Conservation (phyloP, 768 basidiomycete species). For the Lentinus brumalis region DNA sequence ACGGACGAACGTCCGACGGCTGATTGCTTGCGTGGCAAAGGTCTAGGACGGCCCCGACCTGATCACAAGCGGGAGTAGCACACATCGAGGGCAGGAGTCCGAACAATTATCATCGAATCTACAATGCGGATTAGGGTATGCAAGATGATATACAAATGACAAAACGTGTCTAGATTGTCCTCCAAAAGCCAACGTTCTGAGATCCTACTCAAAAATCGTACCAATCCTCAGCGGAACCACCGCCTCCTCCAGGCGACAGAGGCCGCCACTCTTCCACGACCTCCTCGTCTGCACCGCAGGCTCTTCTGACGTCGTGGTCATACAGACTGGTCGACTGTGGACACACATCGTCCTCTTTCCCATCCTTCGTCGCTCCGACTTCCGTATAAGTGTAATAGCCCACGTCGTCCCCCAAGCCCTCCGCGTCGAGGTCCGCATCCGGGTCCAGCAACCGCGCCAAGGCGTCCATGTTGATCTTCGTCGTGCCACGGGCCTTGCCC, state of each 20-base stretch:
- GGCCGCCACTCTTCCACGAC: slow-evolving; percentile 51
- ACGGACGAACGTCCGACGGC: too few relatives aligned
- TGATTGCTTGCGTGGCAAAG: too few relatives aligned
- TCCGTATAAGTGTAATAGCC: slow-evolving; percentile 20
- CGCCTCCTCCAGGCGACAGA: slow-evolving; percentile 35
- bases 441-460: slow-evolving; percentile 50
- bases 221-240: slow-evolving; percentile 26
- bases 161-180: neutral
- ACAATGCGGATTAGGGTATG: neutral
- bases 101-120: neutral
- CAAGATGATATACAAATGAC: neutral
- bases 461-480: slow-evolving; percentile 59
- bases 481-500: slow-evolving; percentile 36
- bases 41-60: too few relatives aligned
- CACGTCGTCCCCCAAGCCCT: slow-evolving; percentile 20
- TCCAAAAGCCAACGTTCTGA: neutral
- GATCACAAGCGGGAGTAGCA: too few relatives aligned
- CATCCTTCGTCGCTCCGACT: neutral
- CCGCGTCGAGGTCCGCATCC: slow-evolving; percentile 31
- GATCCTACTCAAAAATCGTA: slow-evolving; percentile 26
- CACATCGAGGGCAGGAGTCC: too few relatives aligned
- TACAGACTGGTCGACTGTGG: neutral
- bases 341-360: neutral
- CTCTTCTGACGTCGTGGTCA: slow-evolving; percentile 22
- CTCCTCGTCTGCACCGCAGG: slow-evolving; percentile 27